Evolutionary conservation across 805 yeast species (phyloP).

Genomic region (Candida suzukii): DNA sequence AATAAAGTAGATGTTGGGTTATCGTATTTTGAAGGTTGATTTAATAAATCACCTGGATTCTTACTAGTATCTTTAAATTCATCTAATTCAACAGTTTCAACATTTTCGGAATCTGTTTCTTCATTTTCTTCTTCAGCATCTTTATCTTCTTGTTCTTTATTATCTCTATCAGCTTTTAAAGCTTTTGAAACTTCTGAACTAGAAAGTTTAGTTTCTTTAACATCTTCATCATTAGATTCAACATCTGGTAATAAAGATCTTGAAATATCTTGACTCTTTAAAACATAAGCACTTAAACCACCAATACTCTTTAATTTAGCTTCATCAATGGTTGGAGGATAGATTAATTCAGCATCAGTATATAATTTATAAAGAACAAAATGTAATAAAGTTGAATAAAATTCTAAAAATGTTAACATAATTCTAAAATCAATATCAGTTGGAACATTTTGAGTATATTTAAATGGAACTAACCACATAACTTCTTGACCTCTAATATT

Average conservation of each 20-base stretch:
- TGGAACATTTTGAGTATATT: constrained; percentile 94
- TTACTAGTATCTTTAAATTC: constrained; percentile 60
- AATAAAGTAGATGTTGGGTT: constrained; percentile 63
- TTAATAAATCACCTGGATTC: constrained; percentile 59
- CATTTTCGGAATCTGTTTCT: constrained; percentile 31
- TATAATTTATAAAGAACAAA: constrained; percentile 82
- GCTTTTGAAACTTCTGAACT: constrained; percentile 40
- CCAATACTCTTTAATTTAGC: constrained; percentile 78
- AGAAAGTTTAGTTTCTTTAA: constrained; percentile 31
- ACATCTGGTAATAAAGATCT: constrained; percentile 31
- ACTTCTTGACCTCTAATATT: constrained; percentile 84
- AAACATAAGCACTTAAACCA: constrained; percentile 77
- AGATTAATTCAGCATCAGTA: constrained; percentile 76
- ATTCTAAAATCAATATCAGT: constrained; percentile 91
- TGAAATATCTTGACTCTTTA: constrained; percentile 43
- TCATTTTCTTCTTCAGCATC: constrained; percentile 31
- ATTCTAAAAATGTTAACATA: constrained; percentile 94
- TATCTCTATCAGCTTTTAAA: constrained; percentile 43
- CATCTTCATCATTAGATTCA: constrained; percentile 15
- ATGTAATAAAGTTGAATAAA: constrained; percentile 86
- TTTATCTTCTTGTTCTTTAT: constrained; percentile 31
- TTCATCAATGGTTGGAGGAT: constrained; percentile 81
- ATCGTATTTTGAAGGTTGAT: constrained; percentile 59
- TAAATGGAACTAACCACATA: constrained; percentile 95
- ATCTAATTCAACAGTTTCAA: constrained; percentile 52